phyloP scores from a whole-genome alignment of 2,329 filamentous ascomycete genomes.

The Xylariaceae sp. region DNA sequence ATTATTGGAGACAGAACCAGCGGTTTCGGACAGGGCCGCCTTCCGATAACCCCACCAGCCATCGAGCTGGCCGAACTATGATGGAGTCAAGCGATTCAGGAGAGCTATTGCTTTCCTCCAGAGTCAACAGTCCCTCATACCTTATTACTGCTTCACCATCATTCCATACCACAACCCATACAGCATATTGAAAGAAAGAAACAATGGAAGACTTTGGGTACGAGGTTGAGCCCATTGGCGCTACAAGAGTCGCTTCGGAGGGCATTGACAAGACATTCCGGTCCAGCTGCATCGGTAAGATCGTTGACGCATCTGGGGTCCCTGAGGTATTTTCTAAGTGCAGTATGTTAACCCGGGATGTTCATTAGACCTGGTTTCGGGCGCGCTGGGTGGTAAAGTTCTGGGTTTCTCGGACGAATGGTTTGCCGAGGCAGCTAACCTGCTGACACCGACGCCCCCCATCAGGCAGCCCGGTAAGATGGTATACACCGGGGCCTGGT shows the following conservation, averaged over 20 bases:
- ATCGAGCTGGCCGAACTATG: constrained; percentile 1
- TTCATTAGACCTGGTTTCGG: constrained; percentile 53
- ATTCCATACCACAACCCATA: neutral
- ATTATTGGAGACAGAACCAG: constrained; percentile 2
- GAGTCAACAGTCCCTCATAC: neutral
- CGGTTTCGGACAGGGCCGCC: constrained; percentile 20
- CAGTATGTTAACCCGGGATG: constrained; percentile 17
- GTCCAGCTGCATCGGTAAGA: constrained; percentile 56
- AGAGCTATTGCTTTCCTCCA: neutral
- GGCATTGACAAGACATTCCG: constrained; percentile 58
- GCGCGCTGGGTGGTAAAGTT: constrained; percentile 56
- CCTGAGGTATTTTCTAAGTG: neutral
- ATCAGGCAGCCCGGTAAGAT: constrained; percentile 61
- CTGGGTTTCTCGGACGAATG: constrained; percentile 63
- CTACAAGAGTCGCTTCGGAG: constrained; percentile 42
- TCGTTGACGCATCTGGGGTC: neutral
- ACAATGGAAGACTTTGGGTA: constrained; percentile 45
- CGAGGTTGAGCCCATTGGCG: constrained; percentile 49
- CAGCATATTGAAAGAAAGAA: constrained; percentile 1
- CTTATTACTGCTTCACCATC: neutral
- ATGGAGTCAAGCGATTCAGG: constrained; percentile 2
- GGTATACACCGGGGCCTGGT: constrained; percentile 65
- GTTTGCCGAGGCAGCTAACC: constrained; percentile 61
- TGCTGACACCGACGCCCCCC: constrained; percentile 58
- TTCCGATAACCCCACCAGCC: constrained; percentile 21